These are phyloP conservation scores for Periconia sp. DNA, from an alignment of 2,329 filamentous ascomycete genomes.

Conservation along the genomic window DNA sequence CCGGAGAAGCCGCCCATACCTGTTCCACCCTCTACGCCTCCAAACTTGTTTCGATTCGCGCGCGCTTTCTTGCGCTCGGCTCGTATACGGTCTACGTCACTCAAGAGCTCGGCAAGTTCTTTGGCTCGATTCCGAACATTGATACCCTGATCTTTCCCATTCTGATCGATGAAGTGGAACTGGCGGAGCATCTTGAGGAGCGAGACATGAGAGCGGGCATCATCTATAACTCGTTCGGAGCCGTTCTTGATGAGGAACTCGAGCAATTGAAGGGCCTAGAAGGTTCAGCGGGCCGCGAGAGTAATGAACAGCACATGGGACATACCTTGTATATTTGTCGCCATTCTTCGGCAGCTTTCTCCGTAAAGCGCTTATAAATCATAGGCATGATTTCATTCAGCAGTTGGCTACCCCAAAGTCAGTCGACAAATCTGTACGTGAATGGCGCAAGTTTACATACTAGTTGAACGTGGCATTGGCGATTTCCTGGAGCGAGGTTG, in stretches of 20 bases:
- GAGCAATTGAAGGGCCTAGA: constrained; percentile 78
- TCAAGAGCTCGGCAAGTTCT: constrained; percentile 88
- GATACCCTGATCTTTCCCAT: constrained; percentile 97
- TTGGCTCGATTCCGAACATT: constrained; percentile 97
- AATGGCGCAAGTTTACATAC: constrained; percentile 57
- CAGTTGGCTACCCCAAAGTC: constrained; percentile 68
- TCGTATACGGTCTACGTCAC: constrained; percentile 85
- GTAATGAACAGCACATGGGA: not conserved
- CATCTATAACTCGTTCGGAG: constrained; percentile 95
- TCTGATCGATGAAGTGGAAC: constrained; percentile 94
- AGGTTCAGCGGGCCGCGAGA: constrained; percentile 15
- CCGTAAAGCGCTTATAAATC: constrained; percentile 99
- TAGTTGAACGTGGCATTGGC: constrained; percentile 98
- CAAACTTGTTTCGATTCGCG: constrained; percentile 89
- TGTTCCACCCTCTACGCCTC: constrained; percentile 83
- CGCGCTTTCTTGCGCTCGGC: constrained; percentile 82
- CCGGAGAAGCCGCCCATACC: constrained; percentile 58
- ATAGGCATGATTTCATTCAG: constrained; percentile 99
- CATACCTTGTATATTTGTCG: constrained; percentile 95
- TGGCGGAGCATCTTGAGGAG: constrained; percentile 97
- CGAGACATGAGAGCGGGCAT: constrained; percentile 91
- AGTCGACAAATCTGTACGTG: constrained; percentile 9
- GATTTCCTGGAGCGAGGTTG: constrained; percentile 94
- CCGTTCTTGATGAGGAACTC: constrained; percentile 98
- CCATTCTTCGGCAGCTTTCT: constrained; percentile 98